phyloP scores from a whole-genome alignment of 371 early-diverging fungal genomes.

The Coemansia sp. region DNA sequence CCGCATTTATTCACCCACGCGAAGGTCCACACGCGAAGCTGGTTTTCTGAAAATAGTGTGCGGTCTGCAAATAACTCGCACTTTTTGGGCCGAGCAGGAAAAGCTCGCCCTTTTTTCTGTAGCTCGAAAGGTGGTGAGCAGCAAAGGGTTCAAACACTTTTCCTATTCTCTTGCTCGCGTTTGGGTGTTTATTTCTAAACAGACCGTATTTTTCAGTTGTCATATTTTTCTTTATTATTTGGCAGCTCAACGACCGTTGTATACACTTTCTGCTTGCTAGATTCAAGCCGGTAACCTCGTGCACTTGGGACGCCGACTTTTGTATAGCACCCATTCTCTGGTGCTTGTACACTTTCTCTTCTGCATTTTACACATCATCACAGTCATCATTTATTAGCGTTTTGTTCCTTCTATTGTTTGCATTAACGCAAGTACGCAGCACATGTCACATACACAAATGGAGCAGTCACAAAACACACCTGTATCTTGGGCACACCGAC shows the following conservation, averaged over 20 bases:
- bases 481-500: constrained; percentile 12
- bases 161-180: neutral
- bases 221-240: neutral
- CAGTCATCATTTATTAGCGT: neutral
- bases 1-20: too few species aligned
- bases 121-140: neutral
- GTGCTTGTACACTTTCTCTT: neutral
- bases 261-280: neutral
- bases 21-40: neutral
- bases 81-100: neutral
- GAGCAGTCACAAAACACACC: constrained; percentile 23
- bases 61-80: neutral
- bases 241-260: neutral
- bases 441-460: constrained; percentile 39
- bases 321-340: neutral
- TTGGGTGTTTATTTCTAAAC: neutral
- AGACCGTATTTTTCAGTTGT: neutral
- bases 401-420: neutral
- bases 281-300: neutral
- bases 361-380: neutral
- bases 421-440: neutral
- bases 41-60: neutral
- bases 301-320: neutral
- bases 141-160: neutral
- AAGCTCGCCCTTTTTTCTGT: neutral